Evolutionary conservation across 495 filamentous ascomycete species (phyloP), one percentile per base, ranked within the genome.

Genomic region (Durotheca rogersii): DNA sequence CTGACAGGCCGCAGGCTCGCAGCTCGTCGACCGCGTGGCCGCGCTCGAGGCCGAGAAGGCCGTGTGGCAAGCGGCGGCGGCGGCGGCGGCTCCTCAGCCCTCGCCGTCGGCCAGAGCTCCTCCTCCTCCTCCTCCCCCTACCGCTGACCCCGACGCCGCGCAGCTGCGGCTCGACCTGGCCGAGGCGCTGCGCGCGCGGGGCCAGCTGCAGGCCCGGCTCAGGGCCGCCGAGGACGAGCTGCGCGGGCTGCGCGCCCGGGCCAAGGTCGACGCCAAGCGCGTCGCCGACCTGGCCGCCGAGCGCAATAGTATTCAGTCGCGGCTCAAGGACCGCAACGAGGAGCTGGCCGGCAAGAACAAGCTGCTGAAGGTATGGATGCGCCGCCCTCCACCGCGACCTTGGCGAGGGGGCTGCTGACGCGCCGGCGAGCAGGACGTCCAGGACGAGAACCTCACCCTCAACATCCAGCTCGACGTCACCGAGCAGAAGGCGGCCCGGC

Each of bases 391-490:
- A 10, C 20, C 15, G 25, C n/a, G n/a, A n/a, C n/a, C n/a, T n/a
- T n/a, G n/a, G n/a, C n/a, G n/a, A n/a, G n/a, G n/a, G n/a, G n/a
- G n/a, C n/a, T n/a, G 44, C 45, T 56, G 31, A 50, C 42, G 12
- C 47, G 15, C 16, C 10, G 36, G 32, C 16, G 29, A 34, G 29
- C 44, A 88, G 80, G 82, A 90, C 58, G 83, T 94, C 48, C 92
- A 96, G 67, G 91, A 96, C 67, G 92, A 97, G 61, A 80, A 93
- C 54, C 79, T 91, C 30, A 82, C 88, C 2, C 68, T 95, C 36
- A 89, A 88, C 49, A 79, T 96, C 52, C 86, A 96, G 67, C 77
- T 96, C 2, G 90, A 95, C 60, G 82, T 95, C 76, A 81, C 85
- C 6, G 88, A 92, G 61, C 78, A 90, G 64, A 79, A 77, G 58